Evolutionary conservation across 345 rosid genomes (phyloP).

Genomic region (Melaleuca alternifolia): DNA sequence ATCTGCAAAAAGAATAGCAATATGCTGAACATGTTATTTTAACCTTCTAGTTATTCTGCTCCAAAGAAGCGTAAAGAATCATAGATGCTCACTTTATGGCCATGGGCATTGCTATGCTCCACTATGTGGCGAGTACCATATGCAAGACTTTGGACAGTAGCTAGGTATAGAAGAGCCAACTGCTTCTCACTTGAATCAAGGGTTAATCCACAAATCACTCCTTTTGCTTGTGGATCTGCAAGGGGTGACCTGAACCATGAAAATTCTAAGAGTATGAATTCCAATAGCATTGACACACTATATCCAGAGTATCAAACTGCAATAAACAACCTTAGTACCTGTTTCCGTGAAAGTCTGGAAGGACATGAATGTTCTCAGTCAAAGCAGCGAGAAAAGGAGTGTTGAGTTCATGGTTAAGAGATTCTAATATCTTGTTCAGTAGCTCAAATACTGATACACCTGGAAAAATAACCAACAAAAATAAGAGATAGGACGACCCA

Average conservation of each 20-base stretch:
- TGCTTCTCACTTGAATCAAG: conserved; percentile 77
- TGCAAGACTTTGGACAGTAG: conserved; percentile 76
- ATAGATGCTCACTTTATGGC: conserved; percentile 56
- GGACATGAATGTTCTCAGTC: conserved; percentile 66
- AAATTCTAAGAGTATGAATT: neutral
- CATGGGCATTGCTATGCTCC: conserved; percentile 88
- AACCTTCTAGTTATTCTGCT: neutral
- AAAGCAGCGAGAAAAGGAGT: conserved; percentile 80
- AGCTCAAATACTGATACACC: conserved; percentile 71
- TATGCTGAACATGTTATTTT: neutral
- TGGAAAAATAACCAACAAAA: conserved; percentile 8
- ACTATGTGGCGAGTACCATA: conserved; percentile 90
- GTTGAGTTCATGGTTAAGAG: conserved; percentile 35
- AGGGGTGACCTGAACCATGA: conserved; percentile 68
- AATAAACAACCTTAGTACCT: conserved; percentile 28
- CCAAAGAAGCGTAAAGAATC: neutral
- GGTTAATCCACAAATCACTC: conserved; percentile 75
- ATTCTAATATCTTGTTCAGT: conserved; percentile 52
- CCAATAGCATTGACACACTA: neutral
- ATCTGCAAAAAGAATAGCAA: conserved; percentile 34
- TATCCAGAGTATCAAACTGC: neutral
- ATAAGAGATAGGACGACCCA: neutral
- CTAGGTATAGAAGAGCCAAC: conserved; percentile 78
- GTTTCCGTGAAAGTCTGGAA: conserved; percentile 93
- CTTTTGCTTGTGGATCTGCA: conserved; percentile 83